A percentile compares a stretch with the other conserved stretches of the same genome.
Conservation (phyloP, 2,329 filamentous ascomycete species). For the Zasmidium citrigriseum region DNA sequence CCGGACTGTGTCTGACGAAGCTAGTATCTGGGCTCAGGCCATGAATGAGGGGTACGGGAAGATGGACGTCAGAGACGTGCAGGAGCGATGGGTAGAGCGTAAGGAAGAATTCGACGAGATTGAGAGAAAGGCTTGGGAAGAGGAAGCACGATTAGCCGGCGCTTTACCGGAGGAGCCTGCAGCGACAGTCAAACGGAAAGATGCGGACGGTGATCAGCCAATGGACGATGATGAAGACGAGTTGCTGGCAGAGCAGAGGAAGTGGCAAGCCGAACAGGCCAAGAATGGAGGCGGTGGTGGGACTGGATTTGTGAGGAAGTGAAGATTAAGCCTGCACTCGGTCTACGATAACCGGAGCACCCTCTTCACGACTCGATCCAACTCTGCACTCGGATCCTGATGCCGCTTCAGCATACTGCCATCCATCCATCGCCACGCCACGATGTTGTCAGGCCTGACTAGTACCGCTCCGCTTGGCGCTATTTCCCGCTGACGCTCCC, state of each 20-base stretch:
- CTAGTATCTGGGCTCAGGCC: constrained; percentile 90
- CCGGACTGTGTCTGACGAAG: constrained; percentile 33
- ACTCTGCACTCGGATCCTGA: no score
- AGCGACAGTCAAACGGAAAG: constrained; percentile 24
- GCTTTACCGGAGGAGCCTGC: constrained; percentile 29
- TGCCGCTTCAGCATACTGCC: no score
- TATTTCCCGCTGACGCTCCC: no score
- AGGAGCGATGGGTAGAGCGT: constrained; percentile 92
- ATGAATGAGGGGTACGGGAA: constrained; percentile 71
- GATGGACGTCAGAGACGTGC: constrained; percentile 84
- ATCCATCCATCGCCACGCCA: no score
- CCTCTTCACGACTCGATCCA: no score
- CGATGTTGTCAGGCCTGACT: no score
- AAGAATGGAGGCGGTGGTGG: constrained; percentile 14
- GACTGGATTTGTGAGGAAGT: constrained; percentile 26
- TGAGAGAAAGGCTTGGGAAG: constrained; percentile 74
- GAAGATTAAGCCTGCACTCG: no score
- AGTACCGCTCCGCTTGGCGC: no score
- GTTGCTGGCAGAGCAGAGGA: constrained; percentile 30
- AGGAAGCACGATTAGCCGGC: constrained; percentile 59
- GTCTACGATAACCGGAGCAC: no score
- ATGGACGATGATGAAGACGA: constrained; percentile 31
- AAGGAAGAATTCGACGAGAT: constrained; percentile 84
- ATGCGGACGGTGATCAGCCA: constrained; percentile 21
- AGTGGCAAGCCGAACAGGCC: constrained; percentile 29